These are phyloP conservation scores for Rhodamnia rubescens DNA, from an alignment of 345 rosid species.

Conservation along the genomic window DNA sequence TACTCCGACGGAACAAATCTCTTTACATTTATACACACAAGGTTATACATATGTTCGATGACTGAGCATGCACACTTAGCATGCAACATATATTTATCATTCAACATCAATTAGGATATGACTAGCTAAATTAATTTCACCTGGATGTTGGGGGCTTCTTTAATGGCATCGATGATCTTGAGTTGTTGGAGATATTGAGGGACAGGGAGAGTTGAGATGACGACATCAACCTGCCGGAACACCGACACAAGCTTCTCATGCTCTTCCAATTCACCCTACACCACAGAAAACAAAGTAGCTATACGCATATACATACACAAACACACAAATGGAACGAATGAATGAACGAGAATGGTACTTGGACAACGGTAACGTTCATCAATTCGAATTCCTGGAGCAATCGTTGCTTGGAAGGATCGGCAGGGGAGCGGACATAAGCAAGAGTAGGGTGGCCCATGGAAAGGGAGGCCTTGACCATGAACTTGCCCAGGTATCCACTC, in stretches of 20 bases:
- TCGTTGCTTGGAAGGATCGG: slow-evolving; percentile 6
- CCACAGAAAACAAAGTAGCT: not conserved
- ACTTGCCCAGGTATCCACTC: slow-evolving; percentile 20
- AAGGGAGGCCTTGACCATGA: slow-evolving; percentile 17
- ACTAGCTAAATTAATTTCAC: not conserved
- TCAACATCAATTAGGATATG: not conserved
- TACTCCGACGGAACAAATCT: slow-evolving; percentile 34
- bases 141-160: slow-evolving; percentile 21
- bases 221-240: slow-evolving; percentile 22
- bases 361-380: slow-evolving; percentile 17
- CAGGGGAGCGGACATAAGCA: slow-evolving; percentile 13
- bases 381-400: slow-evolving; percentile 9
- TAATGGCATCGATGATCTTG: slow-evolving; percentile 22
- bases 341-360: not conserved
- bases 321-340: not conserved
- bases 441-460: slow-evolving; percentile 15
- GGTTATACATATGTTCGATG: not conserved
- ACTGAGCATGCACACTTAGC: not conserved
- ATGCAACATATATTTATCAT: not conserved
- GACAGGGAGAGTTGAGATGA: slow-evolving; percentile 23
- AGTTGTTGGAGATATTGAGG: slow-evolving; percentile 26
- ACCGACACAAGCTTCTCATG: slow-evolving; percentile 18
- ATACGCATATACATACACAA: not conserved
- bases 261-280: slow-evolving; percentile 22
- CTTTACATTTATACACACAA: not conserved